Evolutionary conservation across 2,329 filamentous ascomycete genomes (phyloP).

Genomic region (Aspergillus transmontanensis): DNA sequence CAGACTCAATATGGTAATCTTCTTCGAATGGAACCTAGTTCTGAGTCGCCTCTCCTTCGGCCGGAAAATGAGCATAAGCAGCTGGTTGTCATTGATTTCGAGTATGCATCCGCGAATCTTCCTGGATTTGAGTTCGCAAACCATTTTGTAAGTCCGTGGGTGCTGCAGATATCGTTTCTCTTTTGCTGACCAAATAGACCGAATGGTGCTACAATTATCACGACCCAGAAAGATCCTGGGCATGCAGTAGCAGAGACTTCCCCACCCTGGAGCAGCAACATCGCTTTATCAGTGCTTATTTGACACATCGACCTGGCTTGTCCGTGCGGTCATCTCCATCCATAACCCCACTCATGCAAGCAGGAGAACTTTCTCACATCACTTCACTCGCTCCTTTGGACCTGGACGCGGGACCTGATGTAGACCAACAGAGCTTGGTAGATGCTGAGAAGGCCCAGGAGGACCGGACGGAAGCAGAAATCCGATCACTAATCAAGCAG

Average conservation of each 20-base stretch:
- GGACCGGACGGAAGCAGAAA: conserved; percentile 65
- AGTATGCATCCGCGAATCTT: conserved; percentile 89
- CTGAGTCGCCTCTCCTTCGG: conserved; percentile 80
- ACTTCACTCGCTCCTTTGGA: conserved; percentile 66
- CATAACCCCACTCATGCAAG: conserved; percentile 50
- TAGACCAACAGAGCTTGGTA: conserved; percentile 51
- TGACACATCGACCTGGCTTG: conserved; percentile 72
- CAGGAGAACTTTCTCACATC: conserved; percentile 52
- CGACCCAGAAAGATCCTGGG: conserved; percentile 64
- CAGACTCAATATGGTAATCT: conserved; percentile 99
- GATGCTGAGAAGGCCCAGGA: conserved; percentile 66
- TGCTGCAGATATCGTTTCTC: not conserved
- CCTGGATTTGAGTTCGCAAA: conserved; percentile 92
- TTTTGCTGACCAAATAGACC: conserved; percentile 49
- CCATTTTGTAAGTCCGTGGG: conserved; percentile 69
- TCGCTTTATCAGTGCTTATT: conserved; percentile 82
- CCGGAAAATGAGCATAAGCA: conserved; percentile 95
- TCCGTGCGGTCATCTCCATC: conserved; percentile 27
- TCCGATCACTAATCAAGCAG: conserved; percentile 74
- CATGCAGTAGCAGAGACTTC: conserved; percentile 70
- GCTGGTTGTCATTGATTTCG: conserved; percentile 95
- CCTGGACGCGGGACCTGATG: conserved; percentile 70
- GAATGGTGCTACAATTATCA: conserved; percentile 99
- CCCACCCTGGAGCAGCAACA: conserved; percentile 79
- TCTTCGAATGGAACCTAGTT: conserved; percentile 70